Conservation (phyloP, 495 filamentous ascomycete genomes). For the Annulohypoxylon stygium region DNA sequence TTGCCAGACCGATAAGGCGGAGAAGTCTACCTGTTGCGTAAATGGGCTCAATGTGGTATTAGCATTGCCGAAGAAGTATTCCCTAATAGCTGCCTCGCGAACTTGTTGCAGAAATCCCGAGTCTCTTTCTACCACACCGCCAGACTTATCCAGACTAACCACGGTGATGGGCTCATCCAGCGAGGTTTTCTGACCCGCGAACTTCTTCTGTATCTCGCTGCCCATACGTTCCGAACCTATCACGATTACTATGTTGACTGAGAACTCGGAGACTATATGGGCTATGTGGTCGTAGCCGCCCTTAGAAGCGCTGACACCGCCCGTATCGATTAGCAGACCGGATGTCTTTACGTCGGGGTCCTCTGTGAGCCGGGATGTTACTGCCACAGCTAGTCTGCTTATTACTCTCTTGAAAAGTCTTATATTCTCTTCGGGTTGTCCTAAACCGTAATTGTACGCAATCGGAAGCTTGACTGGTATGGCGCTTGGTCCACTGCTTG, state of each 20-base stretch:
- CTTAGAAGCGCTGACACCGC: constrained; percentile 75
- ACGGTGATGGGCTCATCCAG: constrained; percentile 75
- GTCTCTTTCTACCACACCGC: constrained; percentile 87
- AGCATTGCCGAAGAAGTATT: constrained; percentile 92
- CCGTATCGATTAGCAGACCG: constrained; percentile 89
- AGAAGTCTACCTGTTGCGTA: constrained; percentile 82
- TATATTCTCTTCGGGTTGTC: constrained; percentile 79
- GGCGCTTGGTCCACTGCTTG: constrained; percentile 87
- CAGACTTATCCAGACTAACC: constrained; percentile 85
- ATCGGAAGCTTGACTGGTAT: constrained; percentile 92
- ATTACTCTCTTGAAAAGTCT: constrained; percentile 79
- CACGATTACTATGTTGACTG: constrained; percentile 83
- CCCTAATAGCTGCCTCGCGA: constrained; percentile 79
- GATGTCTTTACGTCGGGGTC: constrained; percentile 76
- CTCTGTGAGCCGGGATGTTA: constrained; percentile 81
- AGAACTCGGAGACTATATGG: constrained; percentile 90
- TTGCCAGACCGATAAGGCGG: constrained; percentile 77
- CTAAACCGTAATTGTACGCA: constrained; percentile 88
- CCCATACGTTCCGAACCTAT: constrained; percentile 87
- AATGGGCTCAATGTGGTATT: constrained; percentile 85
- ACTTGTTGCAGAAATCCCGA: constrained; percentile 76
- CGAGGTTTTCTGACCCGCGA: constrained; percentile 72
- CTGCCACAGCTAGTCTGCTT: constrained; percentile 82
- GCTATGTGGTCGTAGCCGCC: constrained; percentile 74
- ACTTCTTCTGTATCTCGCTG: constrained; percentile 80